These are phyloP conservation scores for Mycena galericulata DNA, from an alignment of 768 basidiomycete species.

Conservation along the genomic window DNA sequence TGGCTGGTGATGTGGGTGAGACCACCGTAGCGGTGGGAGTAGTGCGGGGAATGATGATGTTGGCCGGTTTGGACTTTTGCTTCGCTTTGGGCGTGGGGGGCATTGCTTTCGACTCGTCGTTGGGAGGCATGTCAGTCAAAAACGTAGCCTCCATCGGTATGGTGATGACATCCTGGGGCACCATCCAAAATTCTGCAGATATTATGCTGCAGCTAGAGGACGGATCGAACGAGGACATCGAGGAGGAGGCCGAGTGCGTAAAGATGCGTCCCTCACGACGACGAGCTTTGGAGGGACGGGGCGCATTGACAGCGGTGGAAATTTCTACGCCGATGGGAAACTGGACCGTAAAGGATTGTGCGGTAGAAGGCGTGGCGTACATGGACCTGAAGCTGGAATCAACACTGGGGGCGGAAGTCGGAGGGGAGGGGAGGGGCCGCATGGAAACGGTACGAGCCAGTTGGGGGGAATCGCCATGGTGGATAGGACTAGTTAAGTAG, in stretches of 20 bases:
- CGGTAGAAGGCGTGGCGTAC: conserved; percentile 11
- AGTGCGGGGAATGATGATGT: conserved; percentile 32
- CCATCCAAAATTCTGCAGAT: conserved; percentile 25
- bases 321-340: conserved; percentile 21
- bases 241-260: conserved; percentile 34
- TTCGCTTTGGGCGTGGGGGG: conserved; percentile 25
- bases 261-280: conserved; percentile 40
- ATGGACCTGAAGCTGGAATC: conserved; percentile 5
- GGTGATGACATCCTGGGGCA: not conserved
- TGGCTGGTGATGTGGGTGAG: conserved; percentile 33
- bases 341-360: conserved; percentile 13
- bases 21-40: conserved; percentile 35
- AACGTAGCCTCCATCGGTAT: conserved; percentile 14
- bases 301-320: not conserved
- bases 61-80: conserved; percentile 33
- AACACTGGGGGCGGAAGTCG: conserved; percentile 12
- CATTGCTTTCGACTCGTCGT: conserved; percentile 18
- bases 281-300: conserved; percentile 33
- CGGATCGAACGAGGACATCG: conserved; percentile 34
- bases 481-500: conserved; percentile 11
- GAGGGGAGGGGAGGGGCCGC: conserved; percentile 29
- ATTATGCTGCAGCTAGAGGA: conserved; percentile 22
- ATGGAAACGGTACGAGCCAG: not conserved
- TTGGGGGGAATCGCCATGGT: not conserved
- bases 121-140: not conserved